A percentile compares a stretch with the other conserved stretches of the same genome.
phyloP scores from a whole-genome alignment of 257 asterid species.

The Salvia splendens region DNA sequence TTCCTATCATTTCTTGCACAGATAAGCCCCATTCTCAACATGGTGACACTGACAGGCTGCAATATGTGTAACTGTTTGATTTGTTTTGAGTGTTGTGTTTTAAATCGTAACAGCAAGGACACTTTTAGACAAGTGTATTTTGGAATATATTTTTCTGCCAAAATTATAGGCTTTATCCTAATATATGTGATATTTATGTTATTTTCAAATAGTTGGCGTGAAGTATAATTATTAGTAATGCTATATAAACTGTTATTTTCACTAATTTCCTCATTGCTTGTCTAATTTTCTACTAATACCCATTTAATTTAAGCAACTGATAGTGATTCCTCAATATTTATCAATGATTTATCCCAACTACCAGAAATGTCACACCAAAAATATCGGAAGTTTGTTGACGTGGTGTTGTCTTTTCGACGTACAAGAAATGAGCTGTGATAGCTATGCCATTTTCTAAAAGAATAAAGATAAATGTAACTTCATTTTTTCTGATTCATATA shows the following conservation, averaged over 20 bases:
- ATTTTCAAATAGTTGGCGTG: no score
- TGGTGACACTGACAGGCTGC: slow-evolving; percentile 17
- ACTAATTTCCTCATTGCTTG: not conserved
- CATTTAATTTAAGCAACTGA: slow-evolving; percentile 21
- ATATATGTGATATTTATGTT: no score
- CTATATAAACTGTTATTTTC: no score
- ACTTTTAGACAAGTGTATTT: not conserved
- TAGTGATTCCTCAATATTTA: slow-evolving; percentile 22
- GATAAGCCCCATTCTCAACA: slow-evolving; percentile 4
- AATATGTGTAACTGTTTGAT: slow-evolving; percentile 3
- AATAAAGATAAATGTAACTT: no score
- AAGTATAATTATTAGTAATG: no score
- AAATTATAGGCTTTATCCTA: no score
- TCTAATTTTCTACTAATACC: not conserved
- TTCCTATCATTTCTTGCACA: slow-evolving; percentile 3
- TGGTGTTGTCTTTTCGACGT: slow-evolving; percentile 18
- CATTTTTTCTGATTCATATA: no score
- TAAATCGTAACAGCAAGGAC: slow-evolving; percentile 5
- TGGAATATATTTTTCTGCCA: slow-evolving; percentile 7
- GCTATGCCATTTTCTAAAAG: not conserved
- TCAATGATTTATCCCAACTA: slow-evolving; percentile 21
- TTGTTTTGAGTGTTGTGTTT: slow-evolving; percentile 13
- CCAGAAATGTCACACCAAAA: slow-evolving; percentile 25
- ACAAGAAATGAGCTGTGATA: not conserved
- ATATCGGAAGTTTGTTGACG: slow-evolving; percentile 1